These are phyloP conservation scores for Neurospora sp. DNA, from an alignment of 495 filamentous ascomycete genomes.

Conservation along the genomic window DNA sequence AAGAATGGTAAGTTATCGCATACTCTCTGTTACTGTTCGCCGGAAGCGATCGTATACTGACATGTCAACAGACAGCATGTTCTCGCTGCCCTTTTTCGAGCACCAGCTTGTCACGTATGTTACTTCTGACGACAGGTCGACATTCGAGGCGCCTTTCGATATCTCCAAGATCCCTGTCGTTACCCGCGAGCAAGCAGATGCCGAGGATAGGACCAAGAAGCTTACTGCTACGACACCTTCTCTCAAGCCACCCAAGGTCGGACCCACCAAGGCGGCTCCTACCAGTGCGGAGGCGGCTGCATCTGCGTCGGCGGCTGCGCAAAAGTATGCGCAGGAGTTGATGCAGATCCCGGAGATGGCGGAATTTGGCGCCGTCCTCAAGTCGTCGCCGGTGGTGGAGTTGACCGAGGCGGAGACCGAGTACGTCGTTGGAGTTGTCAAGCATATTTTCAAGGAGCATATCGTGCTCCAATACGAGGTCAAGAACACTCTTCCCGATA, in stretches of 20 bases:
- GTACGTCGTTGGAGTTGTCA: slow-evolving; percentile 87
- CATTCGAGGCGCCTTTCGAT: slow-evolving; percentile 81
- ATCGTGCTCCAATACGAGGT: slow-evolving; percentile 95
- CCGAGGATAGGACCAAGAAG: slow-evolving; percentile 96
- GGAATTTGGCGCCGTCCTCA: slow-evolving; percentile 78
- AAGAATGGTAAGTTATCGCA: slow-evolving; percentile 62
- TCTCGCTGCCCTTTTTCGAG: slow-evolving; percentile 89
- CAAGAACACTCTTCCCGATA: slow-evolving; percentile 92
- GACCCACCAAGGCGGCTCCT: slow-evolving; percentile 62
- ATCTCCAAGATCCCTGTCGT: slow-evolving; percentile 86
- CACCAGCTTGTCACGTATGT: slow-evolving; percentile 98
- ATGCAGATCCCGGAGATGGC: slow-evolving; percentile 81
- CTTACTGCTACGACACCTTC: slow-evolving; percentile 85
- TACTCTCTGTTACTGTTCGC: background rate
- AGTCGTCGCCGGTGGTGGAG: slow-evolving; percentile 77
- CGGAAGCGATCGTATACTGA: slow-evolving; percentile 24
- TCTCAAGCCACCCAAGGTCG: slow-evolving; percentile 82
- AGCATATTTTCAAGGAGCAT: slow-evolving; percentile 96
- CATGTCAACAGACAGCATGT: slow-evolving; percentile 57
- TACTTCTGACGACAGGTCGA: slow-evolving; percentile 74
- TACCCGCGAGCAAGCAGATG: slow-evolving; percentile 88
- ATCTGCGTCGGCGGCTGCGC: slow-evolving; percentile 63
- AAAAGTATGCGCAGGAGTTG: slow-evolving; percentile 83
- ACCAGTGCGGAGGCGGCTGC: slow-evolving; percentile 63
- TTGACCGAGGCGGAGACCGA: slow-evolving; percentile 96